Percentiles rank a stretch among this genome's conserved stretches.
Evolutionary conservation across 2,329 filamentous ascomycete genomes (phyloP).

Genomic region (Huntiella decipiens): DNA sequence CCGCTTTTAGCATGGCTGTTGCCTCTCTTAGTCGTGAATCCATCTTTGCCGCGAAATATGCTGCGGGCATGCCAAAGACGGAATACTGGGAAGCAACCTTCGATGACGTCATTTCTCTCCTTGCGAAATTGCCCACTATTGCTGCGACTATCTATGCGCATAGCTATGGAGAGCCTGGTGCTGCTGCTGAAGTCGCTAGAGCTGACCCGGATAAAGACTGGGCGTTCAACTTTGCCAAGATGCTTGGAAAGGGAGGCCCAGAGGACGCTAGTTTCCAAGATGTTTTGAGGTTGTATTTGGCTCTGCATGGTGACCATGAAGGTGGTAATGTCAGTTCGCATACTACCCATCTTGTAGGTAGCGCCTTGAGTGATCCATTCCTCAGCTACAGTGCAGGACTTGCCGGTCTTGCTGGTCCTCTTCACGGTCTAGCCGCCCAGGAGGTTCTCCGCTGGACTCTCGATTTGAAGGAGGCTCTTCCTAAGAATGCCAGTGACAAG

Average conservation of each 20-base stretch:
- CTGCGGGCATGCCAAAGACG: conserved; percentile 75
- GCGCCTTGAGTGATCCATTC: conserved; percentile 85
- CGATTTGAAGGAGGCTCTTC: conserved; percentile 83
- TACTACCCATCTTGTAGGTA: conserved; percentile 84
- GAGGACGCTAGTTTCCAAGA: conserved; percentile 92
- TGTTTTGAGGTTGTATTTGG: conserved; percentile 79
- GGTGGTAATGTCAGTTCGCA: conserved; percentile 96
- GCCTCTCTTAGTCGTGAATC: conserved; percentile 92
- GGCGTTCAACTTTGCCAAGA: conserved; percentile 95
- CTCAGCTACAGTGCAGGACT: conserved; percentile 91
- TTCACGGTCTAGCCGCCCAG: conserved; percentile 82
- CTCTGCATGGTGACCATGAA: conserved; percentile 94
- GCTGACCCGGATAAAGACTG: conserved; percentile 79
- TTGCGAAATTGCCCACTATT: conserved; percentile 91
- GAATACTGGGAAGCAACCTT: conserved; percentile 99
- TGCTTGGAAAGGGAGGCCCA: conserved; percentile 77
- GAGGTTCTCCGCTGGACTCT: conserved; percentile 94
- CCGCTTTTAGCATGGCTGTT: conserved; percentile 86
- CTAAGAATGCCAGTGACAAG: conserved; percentile 54
- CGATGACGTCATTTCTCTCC: conserved; percentile 79
- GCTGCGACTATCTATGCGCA: conserved; percentile 97
- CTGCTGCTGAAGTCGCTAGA: conserved; percentile 52
- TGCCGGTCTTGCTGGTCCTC: conserved; percentile 46
- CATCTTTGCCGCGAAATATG: conserved; percentile 84
- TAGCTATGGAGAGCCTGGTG: conserved; percentile 45